Conservation (phyloP, 2,329 filamentous ascomycete genomes). For the Aspergillus tamarii region DNA sequence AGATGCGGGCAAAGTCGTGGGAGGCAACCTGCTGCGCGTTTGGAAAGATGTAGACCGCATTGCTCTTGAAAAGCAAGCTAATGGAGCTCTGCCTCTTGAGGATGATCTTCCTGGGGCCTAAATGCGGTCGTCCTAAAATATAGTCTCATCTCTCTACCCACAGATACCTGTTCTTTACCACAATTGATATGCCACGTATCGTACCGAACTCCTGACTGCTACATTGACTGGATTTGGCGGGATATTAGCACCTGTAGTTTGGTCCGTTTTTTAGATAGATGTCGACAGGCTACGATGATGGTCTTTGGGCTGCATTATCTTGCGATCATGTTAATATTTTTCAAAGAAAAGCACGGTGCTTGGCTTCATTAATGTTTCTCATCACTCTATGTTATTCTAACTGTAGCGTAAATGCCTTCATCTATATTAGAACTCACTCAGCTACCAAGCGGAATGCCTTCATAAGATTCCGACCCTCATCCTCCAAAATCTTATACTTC, state of each 20-base stretch:
- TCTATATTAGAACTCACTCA: neutral
- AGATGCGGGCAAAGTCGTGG: constrained; percentile 75
- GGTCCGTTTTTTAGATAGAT: neutral
- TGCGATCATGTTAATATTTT: too few species aligned
- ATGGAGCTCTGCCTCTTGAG: constrained; percentile 53
- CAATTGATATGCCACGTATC: neutral
- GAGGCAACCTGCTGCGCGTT: constrained; percentile 80
- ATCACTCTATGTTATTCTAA: neutral
- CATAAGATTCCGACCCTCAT: constrained; percentile 29
- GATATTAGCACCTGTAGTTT: neutral
- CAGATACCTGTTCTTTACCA: neutral
- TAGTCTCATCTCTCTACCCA: neutral
- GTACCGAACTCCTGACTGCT: neutral
- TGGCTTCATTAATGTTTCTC: neutral
- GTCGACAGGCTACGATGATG: neutral
- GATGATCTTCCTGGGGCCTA: constrained; percentile 30
- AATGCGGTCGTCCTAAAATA: neutral
- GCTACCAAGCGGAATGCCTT: constrained; percentile 22
- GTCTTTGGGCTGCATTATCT: neutral
- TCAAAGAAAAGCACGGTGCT: neutral
- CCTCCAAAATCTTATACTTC: constrained; percentile 25
- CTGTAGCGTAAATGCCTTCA: neutral
- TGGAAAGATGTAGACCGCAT: constrained; percentile 79
- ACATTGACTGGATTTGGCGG: neutral
- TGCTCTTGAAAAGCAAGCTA: constrained; percentile 65